Percentiles rank a stretch among this genome's conserved stretches.
These are phyloP conservation scores for Dalbergia cultrata DNA, from an alignment of 306 rosid genomes.

Conservation along the genomic window DNA sequence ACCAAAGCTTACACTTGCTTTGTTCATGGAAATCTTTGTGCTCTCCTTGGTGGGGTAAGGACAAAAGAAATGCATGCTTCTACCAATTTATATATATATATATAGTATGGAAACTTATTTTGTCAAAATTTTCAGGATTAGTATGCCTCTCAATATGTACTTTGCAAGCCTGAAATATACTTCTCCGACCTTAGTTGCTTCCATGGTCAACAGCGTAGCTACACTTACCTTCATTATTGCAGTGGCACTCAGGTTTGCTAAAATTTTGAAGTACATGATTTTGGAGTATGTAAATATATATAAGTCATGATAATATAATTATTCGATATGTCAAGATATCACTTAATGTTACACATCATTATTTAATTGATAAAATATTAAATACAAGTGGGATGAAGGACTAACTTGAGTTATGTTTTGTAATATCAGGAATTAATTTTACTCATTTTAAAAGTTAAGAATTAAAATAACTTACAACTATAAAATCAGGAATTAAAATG, in stretches of 20 bases:
- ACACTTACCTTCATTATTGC: conserved; percentile 85
- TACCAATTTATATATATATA: neutral
- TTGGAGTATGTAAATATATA: neutral
- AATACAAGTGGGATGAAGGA: too few relatives aligned
- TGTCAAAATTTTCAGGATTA: conserved; percentile 59
- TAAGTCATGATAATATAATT: neutral
- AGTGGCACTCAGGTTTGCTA: conserved; percentile 60
- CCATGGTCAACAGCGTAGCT: conserved; percentile 75
- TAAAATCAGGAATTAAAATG: too few relatives aligned
- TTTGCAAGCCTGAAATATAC: conserved; percentile 83
- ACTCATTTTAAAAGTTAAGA: neutral
- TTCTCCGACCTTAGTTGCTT: conserved; percentile 79
- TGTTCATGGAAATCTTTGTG: conserved; percentile 74
- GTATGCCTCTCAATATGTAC: conserved; percentile 70
- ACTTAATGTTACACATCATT: too few relatives aligned
- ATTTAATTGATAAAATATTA: too few relatives aligned
- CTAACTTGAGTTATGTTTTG: too few relatives aligned
- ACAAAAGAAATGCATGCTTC: neutral
- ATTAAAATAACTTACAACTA: too few relatives aligned
- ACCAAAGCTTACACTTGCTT: conserved; percentile 71
- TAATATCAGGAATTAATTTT: too few relatives aligned
- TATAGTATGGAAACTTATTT: neutral
- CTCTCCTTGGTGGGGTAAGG: conserved; percentile 87
- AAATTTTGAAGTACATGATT: neutral
- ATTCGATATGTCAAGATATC: too few relatives aligned